Base-by-base conservation (phyloP, 768 basidiomycete genomes). In the Rossbeevera mucosa region DNA sequence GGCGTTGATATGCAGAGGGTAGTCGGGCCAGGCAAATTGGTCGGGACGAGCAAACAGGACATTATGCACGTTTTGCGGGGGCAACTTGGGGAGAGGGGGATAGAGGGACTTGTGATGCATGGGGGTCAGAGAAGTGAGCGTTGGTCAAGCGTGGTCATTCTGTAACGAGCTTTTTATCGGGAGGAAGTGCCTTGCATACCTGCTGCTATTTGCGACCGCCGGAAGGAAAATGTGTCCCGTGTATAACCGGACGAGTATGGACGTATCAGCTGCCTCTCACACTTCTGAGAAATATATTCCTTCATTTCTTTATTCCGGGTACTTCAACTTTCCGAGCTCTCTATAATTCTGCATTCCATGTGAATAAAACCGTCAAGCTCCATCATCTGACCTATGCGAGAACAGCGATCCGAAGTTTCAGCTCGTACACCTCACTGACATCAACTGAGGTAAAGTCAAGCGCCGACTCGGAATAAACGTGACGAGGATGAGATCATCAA, bases 81-180 rank as follows among this genome's bases (percentile, higher is more conserved):
- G 78, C 5, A 74, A 50, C 0, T 71, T 47, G 13, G 83, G 81
- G 0, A 80, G 63, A 0, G 79, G 73, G 5, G 83, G 81, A 56
- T 73, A 86, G 29, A 71, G 68, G 5, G 86, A 88, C 54, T 75
- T 79, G 63, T 83, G 54, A 60, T 76, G 67, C 83, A 87, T 85
- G 54, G 7, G 18, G 7, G 33, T 18, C 8, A 1, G 36, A 13
- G 21, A 18, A 12, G 44, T 38, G 9, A 48, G 30, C 7, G 47
- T 47, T 41, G 18, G 20, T 2, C 24, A 33, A 33, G 31, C 11
- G 25, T 46, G 20, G 18, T 28, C 51, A 33, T 45, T 14, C 29
- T 21, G 11, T 20, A n/a, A 8, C 30, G 8, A 5, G 36, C 12
- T 28, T 49, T 59, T 57, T 59, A 60, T 54, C 13, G 33, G 13